Percentiles rank a stretch among this genome's conserved stretches.
These are phyloP conservation scores for Colletotrichum gigasporum DNA, from an alignment of 2,329 filamentous ascomycete species.

Conservation along the genomic window DNA sequence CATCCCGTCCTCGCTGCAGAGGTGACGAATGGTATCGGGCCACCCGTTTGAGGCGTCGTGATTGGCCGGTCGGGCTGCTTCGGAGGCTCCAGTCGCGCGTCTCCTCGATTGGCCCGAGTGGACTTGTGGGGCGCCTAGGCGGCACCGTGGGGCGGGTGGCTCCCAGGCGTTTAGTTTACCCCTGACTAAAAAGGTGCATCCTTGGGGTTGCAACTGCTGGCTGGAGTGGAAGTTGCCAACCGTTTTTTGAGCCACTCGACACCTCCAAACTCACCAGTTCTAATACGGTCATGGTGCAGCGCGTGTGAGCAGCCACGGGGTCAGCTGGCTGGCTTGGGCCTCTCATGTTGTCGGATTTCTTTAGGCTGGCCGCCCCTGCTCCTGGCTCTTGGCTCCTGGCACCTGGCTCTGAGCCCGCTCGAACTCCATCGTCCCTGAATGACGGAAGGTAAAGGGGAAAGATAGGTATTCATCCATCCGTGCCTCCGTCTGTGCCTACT, in stretches of 20 bases:
- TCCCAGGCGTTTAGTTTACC: background rate
- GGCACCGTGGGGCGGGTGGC: background rate
- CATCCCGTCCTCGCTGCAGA: background rate
- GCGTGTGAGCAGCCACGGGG: constrained; percentile 14
- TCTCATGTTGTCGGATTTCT: background rate
- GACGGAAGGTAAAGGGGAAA: background rate
- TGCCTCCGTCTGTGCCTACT: background rate
- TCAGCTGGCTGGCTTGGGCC: background rate
- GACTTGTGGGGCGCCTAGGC: background rate
- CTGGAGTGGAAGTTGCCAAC: background rate
- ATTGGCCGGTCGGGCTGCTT: background rate
- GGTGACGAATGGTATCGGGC: background rate
- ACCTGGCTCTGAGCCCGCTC: no score
- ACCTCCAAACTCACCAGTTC: background rate
- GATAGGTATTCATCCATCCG: background rate
- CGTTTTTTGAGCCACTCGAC: constrained; percentile 4
- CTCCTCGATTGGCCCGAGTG: constrained; percentile 8
- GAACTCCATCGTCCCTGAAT: background rate
- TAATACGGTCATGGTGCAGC: constrained; percentile 8
- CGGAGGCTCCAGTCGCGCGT: background rate
- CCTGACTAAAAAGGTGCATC: constrained; percentile 11
- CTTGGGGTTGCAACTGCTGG: background rate
- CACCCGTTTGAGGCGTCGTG: background rate
- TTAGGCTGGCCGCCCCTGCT: background rate
- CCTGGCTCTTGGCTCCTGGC: background rate